A percentile compares a stretch with the other conserved stretches of the same genome.
Conservation (phyloP, 805 yeast species). For the Sugiyamaella valdiviana region DNA sequence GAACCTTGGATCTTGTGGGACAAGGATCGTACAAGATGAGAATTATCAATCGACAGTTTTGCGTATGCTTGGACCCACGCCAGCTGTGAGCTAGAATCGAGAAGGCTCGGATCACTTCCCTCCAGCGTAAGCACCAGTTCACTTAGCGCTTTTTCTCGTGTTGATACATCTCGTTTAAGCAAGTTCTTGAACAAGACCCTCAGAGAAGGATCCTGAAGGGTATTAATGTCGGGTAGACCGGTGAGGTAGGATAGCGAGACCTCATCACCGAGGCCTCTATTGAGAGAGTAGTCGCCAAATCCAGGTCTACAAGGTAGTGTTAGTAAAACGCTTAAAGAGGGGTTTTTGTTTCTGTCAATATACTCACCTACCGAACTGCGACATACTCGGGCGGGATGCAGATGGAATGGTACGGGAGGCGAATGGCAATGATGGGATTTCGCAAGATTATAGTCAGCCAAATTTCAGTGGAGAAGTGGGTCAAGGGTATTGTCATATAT, state of each 20-base stretch:
- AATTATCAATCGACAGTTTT: constrained; percentile 65
- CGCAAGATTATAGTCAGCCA: neutral
- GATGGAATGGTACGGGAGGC: neutral
- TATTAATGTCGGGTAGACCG: constrained; percentile 67
- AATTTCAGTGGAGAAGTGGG: neutral
- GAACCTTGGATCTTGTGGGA: constrained; percentile 62
- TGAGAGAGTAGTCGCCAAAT: constrained; percentile 3
- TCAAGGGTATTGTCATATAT: neutral
- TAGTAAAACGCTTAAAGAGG: neutral
- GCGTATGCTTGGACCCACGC: constrained; percentile 73
- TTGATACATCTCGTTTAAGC: constrained; percentile 72
- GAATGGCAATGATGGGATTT: neutral
- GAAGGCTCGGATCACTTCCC: constrained; percentile 23
- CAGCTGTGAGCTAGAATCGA: constrained; percentile 58
- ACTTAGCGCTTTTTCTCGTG: constrained; percentile 70
- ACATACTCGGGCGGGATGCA: neutral
- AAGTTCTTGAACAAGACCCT: constrained; percentile 68
- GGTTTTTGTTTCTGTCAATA: no score
- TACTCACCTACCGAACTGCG: neutral
- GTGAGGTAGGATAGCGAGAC: constrained; percentile 70
- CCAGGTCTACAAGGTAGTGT: neutral
- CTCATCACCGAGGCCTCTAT: constrained; percentile 28
- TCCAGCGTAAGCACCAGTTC: constrained; percentile 43
- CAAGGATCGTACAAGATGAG: constrained; percentile 53
- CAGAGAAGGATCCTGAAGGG: constrained; percentile 42